Evolutionary conservation across 2,329 filamentous ascomycete genomes (phyloP), one percentile per base, ranked within the genome.

Genomic region (Monosporascus sp.): DNA sequence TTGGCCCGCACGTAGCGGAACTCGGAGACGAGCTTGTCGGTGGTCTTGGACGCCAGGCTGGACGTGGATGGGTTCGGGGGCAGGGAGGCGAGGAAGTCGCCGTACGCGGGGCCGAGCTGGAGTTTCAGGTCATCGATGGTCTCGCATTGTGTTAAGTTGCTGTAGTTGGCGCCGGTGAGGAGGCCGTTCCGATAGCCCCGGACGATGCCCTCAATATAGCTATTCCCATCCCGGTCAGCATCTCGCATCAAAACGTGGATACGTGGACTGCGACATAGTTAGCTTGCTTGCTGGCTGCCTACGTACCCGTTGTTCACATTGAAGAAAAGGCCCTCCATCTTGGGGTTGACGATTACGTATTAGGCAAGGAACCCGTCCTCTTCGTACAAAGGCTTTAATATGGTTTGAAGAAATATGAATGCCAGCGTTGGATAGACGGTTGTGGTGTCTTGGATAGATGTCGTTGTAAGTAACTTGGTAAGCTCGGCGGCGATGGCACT

Each of bases 81-180:
- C 49, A 99, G 87, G 58, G 90, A 85, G 60, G 90, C 87, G 61
- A 99, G 90, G 74, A 96, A 96, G 75, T 99, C 94, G 74, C 95
- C 94, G 67, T 99, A 99, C 49, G 94, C 88, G 58, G 94, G 94
- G 52, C 90, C 91, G 43, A 99, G 90, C 75, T 99, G 94, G 53
- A 97, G 87, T 78, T 97, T 99, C 61, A 99, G 85, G 78, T 99
- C 94, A 75, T 97, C 93, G 65, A 97, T 93, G 48, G 85, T 96
- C 76, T 97, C 93, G 83, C 93, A 97, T 81, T 97, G 93, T 58
- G 89, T 95, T 74, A 97, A 75, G 78, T 97, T 99, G 76, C 81
- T 86, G 77, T 99, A 99, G 77, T 93, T 95, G 70, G 90, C 81
- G 72, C 87, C 77, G 52, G 89, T 97, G 68, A 99, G 83, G 59